These are phyloP conservation scores for Voacanga thouarsii DNA, from an alignment of 257 asterid genomes.

Conservation along the genomic window DNA sequence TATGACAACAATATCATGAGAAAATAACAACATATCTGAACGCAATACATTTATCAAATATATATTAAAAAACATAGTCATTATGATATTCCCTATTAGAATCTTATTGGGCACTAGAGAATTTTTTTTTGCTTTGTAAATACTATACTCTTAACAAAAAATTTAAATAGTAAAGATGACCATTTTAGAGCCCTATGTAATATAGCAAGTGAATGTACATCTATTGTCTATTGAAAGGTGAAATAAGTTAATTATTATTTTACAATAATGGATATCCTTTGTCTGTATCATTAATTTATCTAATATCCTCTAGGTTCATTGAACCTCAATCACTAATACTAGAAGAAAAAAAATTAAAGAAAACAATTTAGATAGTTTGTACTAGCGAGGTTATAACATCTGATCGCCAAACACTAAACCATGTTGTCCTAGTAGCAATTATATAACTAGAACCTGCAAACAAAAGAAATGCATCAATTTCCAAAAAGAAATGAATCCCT, in stretches of 20 bases:
- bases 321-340: slow-evolving; percentile 18
- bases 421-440: slow-evolving; percentile 85
- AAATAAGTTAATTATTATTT: slow-evolving; percentile 10
- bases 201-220: slow-evolving; percentile 26
- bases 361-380: no score
- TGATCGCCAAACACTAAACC: slow-evolving; percentile 91
- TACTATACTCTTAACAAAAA: slow-evolving; percentile 21
- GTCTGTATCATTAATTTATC: slow-evolving; percentile 4
- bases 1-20: no score
- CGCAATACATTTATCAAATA: no score
- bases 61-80: no score
- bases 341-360: no score
- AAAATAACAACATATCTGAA: no score
- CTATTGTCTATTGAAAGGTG: slow-evolving; percentile 14
- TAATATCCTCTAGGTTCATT: slow-evolving; percentile 23
- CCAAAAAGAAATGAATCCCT: background rate
- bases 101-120: slow-evolving; percentile 43
- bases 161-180: slow-evolving; percentile 28
- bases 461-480: slow-evolving; percentile 4
- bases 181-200: slow-evolving; percentile 48
- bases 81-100: slow-evolving; percentile 30
- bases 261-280: slow-evolving; percentile 10
- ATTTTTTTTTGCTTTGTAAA: slow-evolving; percentile 56
- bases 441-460: slow-evolving; percentile 92
- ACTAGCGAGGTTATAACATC: no score